Percentiles rank a stretch among this genome's conserved stretches.
Conservation (phyloP, 257 asterid genomes). For the Gentiana dahurica region DNA sequence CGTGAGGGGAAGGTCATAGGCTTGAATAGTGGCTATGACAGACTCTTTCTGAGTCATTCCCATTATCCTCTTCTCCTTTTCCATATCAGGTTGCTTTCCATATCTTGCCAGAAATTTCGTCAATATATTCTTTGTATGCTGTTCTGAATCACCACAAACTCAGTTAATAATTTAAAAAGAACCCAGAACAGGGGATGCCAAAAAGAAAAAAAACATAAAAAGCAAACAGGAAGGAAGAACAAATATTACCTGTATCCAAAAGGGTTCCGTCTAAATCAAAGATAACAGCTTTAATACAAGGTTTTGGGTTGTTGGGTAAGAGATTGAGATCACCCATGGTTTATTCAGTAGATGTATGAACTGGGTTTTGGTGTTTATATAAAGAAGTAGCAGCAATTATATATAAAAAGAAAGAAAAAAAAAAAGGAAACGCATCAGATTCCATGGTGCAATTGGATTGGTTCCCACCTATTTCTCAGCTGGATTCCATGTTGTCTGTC, state of each 20-base stretch:
- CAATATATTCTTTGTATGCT: conserved; percentile 46
- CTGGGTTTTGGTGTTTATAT: neutral
- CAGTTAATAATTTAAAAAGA: neutral
- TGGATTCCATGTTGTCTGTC: too few relatives aligned
- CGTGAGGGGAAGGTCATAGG: conserved; percentile 68
- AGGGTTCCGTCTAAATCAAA: conserved; percentile 94
- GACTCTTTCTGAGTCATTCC: conserved; percentile 55
- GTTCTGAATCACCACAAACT: conserved; percentile 37
- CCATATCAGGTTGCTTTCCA: conserved; percentile 55
- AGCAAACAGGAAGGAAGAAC: neutral
- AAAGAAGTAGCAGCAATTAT: too few relatives aligned
- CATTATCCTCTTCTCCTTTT: conserved; percentile 63
- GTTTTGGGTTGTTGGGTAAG: conserved; percentile 1
- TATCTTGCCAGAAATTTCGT: conserved; percentile 57
- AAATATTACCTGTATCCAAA: conserved; percentile 50
- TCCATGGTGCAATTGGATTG: conserved; percentile 16
- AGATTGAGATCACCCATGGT: conserved; percentile 11
- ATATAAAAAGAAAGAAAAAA: neutral
- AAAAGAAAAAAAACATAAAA: neutral
- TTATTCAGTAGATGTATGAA: neutral
- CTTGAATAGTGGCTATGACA: conserved; percentile 34
- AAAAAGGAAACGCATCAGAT: conserved; percentile 12
- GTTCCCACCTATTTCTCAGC: conserved; percentile 7
- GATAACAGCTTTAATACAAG: conserved; percentile 48
- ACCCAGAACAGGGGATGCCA: neutral